These are phyloP conservation scores for Inga oerstediana DNA, from an alignment of 306 rosid genomes.

Conservation along the genomic window DNA sequence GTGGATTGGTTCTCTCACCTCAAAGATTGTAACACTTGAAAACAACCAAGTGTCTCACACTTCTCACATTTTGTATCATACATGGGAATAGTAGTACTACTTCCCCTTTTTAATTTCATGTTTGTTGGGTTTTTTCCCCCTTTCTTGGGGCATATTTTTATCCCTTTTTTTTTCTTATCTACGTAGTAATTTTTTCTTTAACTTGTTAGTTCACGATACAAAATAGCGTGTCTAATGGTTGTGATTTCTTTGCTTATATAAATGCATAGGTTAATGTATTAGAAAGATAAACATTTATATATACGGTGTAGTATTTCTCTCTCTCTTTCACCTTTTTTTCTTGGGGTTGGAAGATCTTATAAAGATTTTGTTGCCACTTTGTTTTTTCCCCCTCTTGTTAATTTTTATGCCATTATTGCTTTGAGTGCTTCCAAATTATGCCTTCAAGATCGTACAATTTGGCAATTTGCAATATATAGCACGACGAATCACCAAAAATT, in stretches of 20 bases:
- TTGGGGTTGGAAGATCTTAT: conserved; percentile 11
- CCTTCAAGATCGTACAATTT: background rate
- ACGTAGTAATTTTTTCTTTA: background rate
- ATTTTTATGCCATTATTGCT: conserved; percentile 35
- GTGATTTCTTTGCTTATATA: conserved; percentile 46
- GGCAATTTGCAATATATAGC: background rate
- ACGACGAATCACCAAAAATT: background rate
- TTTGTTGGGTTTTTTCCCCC: conserved; percentile 33
- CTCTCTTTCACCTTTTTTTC: background rate
- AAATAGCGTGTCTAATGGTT: conserved; percentile 47
- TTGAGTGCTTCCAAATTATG: conserved; percentile 38
- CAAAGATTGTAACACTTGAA: background rate
- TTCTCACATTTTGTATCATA: conserved; percentile 53
- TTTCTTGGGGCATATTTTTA: background rate
- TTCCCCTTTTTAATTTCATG: conserved; percentile 38
- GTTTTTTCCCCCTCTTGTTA: background rate
- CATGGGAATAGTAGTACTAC: conserved; percentile 55
- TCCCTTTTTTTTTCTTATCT: background rate
- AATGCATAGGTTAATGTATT: conserved; percentile 40
- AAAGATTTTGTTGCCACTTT: conserved; percentile 36
- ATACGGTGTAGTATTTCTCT: conserved; percentile 10
- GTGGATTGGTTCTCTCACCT: background rate
- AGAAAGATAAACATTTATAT: conserved; percentile 20
- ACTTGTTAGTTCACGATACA: conserved; percentile 29
- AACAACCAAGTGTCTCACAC: background rate